Evolutionary conservation across 805 yeast species (phyloP), one percentile per base, ranked within the genome.

Genomic region (Starmerella stigmatis): DNA sequence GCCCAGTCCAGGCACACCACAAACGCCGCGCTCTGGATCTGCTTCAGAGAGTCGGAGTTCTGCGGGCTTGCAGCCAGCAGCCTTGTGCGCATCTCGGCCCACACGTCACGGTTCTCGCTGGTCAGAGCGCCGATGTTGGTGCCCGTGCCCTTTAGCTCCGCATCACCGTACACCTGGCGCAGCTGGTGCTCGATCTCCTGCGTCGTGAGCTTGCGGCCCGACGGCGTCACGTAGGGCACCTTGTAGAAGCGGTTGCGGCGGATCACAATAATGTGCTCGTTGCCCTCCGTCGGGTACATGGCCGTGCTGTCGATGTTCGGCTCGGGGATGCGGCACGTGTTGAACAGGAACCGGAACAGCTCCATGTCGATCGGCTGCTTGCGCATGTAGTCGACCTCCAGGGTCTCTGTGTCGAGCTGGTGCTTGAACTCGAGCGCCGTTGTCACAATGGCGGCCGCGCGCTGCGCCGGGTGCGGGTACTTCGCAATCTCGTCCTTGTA

Each of bases 311-410:
- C 96, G 22, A 55, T 58, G 19, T 58, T 55, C 39, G 57, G 55
- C 46, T 49, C 48, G n/a, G 96, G 96, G 43, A 84, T 73, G 57
- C 97, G 75, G 46, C 83, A 75, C 60, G 81, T 84, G 70, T 86
- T 85, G 72, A 89, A 89, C 94, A 89, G 81, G 68, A 77, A 75
- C 59, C 75, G 76, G 74, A 85, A 88, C 27, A 94, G 79, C 63
- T 85, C 86, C 97, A 89, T 89, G 66, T 96, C 89, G 60, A 77
- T 81, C n/a, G 96, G 94, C 53, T 70, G 70, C 43, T 78, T 79
- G 65, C 76, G 82, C 60, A 85, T 68, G 46, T 68, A 64, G 64
- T 89, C 97, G 4, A 95, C 84, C 46, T 79, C 85, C 55, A 89
- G 70, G 13, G 81, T 68, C 64, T 84, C 88, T 49, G 66, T 66